phyloP scores from a whole-genome alignment of 176 grass and related monocot species.

The Lolium multiflorum region DNA sequence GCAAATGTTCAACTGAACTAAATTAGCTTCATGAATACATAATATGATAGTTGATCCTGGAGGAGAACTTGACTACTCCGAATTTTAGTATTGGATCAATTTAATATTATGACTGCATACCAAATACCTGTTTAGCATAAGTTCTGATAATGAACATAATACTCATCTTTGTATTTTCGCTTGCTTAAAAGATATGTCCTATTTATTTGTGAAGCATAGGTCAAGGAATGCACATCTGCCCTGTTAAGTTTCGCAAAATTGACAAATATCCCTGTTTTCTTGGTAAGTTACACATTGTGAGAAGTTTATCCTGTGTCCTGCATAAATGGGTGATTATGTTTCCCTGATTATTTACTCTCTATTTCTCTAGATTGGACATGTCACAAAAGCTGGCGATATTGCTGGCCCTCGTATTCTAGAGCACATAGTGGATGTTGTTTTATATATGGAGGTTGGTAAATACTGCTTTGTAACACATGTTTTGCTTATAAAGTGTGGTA shows the following conservation, averaged over 20 bases:
- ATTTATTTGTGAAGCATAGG: slow-evolving; percentile 52
- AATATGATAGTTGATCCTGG: not conserved
- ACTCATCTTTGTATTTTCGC: not conserved
- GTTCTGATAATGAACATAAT: slow-evolving; percentile 18
- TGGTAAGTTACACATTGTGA: slow-evolving; percentile 59
- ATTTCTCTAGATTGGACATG: slow-evolving; percentile 86
- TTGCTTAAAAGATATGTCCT: slow-evolving; percentile 32
- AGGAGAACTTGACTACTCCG: not conserved
- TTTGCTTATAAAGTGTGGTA: slow-evolving; percentile 15
- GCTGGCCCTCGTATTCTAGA: slow-evolving; percentile 92
- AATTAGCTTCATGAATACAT: slow-evolving; percentile 29
- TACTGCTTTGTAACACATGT: not conserved
- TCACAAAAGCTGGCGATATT: slow-evolving; percentile 92
- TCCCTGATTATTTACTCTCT: slow-evolving; percentile 16
- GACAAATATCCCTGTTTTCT: slow-evolving; percentile 89
- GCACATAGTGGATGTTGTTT: slow-evolving; percentile 98
- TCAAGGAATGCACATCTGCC: slow-evolving; percentile 92
- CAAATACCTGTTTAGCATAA: not conserved
- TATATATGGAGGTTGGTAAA: slow-evolving; percentile 95
- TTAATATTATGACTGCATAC: slow-evolving; percentile 2
- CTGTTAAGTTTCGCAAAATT: slow-evolving; percentile 91
- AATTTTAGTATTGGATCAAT: not conserved
- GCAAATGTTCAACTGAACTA: slow-evolving; percentile 17
- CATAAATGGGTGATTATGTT: slow-evolving; percentile 12
- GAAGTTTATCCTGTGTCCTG: slow-evolving; percentile 12